Evolutionary conservation across 2,329 filamentous ascomycete genomes (phyloP).

Genomic region (Sporothrix protearum): DNA sequence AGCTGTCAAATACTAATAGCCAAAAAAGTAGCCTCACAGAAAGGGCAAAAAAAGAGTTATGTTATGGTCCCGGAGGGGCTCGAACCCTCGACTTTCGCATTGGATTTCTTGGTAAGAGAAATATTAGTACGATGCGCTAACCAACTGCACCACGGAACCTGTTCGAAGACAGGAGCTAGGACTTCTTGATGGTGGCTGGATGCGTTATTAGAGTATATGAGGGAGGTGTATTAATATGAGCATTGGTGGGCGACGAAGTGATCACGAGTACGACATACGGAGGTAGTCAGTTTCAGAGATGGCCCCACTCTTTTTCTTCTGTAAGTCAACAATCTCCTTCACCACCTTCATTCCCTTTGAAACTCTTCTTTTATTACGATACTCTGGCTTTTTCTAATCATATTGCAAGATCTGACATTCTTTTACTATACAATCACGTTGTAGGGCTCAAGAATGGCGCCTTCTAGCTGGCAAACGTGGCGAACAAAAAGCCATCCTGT

Average conservation of each 20-base stretch:
- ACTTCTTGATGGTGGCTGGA: not conserved
- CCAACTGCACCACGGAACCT: constrained; percentile 30
- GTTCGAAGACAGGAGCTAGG: constrained; percentile 25
- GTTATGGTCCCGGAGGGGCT: constrained; percentile 29
- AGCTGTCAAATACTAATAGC: too few relatives aligned
- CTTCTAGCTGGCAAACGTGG: not conserved
- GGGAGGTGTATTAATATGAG: not conserved
- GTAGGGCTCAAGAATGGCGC: not conserved
- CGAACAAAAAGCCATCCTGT: not conserved
- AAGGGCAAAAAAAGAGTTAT: not conserved
- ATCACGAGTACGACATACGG: too few relatives aligned
- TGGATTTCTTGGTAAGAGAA: constrained; percentile 18
- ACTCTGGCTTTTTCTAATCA: not conserved
- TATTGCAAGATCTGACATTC: not conserved
- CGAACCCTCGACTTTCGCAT: constrained; percentile 31
- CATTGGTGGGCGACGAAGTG: not conserved
- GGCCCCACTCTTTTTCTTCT: not conserved
- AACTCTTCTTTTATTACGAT: too few relatives aligned
- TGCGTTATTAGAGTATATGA: not conserved
- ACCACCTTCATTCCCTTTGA: not conserved
- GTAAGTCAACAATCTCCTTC: not conserved
- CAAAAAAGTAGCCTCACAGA: not conserved
- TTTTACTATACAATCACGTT: not conserved
- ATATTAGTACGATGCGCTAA: constrained; percentile 31
- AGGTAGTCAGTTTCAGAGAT: too few relatives aligned